Percentiles rank a stretch among this genome's conserved stretches.
These are phyloP conservation scores for Phytopythium boreale DNA, from an alignment of 352 stramenopile genomes.

Conservation along the genomic window DNA sequence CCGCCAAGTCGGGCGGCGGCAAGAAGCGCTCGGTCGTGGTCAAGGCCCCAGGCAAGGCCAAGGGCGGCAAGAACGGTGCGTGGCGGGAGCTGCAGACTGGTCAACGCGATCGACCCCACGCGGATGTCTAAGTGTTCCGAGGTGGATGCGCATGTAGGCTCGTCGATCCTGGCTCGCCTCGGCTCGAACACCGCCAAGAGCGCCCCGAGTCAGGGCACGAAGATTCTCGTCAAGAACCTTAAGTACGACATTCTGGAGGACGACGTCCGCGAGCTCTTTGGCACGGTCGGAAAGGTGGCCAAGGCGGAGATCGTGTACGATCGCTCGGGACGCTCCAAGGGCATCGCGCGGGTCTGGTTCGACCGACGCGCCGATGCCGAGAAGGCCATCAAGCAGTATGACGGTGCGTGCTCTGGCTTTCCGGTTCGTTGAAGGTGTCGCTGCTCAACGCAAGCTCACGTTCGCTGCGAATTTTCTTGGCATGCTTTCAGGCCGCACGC, in stretches of 20 bases:
- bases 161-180: slow-evolving; percentile 70
- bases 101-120: background rate
- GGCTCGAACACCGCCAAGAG: slow-evolving; percentile 37
- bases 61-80: slow-evolving; percentile 60
- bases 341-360: slow-evolving; percentile 79
- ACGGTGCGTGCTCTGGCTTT: slow-evolving; percentile 28
- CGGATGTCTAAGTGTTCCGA: slow-evolving; percentile 1
- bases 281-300: slow-evolving; percentile 67
- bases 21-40: slow-evolving; percentile 58
- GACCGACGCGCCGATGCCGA: slow-evolving; percentile 58
- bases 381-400: slow-evolving; percentile 83
- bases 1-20: slow-evolving; percentile 24
- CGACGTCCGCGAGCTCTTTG: slow-evolving; percentile 77
- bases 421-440: background rate
- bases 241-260: slow-evolving; percentile 85
- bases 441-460: background rate
- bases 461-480: background rate
- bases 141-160: slow-evolving; percentile 13
- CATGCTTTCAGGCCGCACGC: slow-evolving; percentile 47
- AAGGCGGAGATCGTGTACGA: slow-evolving; percentile 85
- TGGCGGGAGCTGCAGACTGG: background rate
- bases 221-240: slow-evolving; percentile 83
- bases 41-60: slow-evolving; percentile 35
- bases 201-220: slow-evolving; percentile 41
- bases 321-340: slow-evolving; percentile 77